Evolutionary conservation across 768 basidiomycete species (phyloP).

Genomic region (Amanita rubescens): DNA sequence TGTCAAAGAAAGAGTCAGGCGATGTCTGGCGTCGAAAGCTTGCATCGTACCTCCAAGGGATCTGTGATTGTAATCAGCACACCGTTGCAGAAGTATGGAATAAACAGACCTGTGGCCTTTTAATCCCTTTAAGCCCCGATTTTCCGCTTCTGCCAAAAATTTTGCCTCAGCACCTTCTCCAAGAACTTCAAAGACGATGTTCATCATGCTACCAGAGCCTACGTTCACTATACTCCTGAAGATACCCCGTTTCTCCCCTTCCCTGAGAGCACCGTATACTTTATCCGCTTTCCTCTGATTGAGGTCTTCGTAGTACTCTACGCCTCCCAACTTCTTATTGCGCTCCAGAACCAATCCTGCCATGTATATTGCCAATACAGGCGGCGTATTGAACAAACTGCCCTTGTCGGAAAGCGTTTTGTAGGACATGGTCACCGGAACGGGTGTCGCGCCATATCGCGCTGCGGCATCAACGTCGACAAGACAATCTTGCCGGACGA

Average conservation of each 20-base stretch:
- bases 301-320: constrained; percentile 53
- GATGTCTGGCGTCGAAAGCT: constrained; percentile 19
- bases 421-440: constrained; percentile 79
- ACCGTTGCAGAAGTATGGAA: background rate
- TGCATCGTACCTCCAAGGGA: constrained; percentile 12
- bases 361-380: constrained; percentile 88
- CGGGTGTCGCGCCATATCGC: constrained; percentile 60
- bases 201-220: constrained; percentile 91
- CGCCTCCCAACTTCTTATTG: constrained; percentile 56
- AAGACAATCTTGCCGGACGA: constrained; percentile 91
- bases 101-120: constrained; percentile 84
- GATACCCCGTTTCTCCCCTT: constrained; percentile 64
- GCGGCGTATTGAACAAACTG: constrained; percentile 90
- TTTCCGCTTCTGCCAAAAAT: constrained; percentile 80
- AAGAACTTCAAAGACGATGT: constrained; percentile 76
- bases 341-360: constrained; percentile 76
- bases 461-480: constrained; percentile 82
- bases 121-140: constrained; percentile 71
- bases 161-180: constrained; percentile 65
- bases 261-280: constrained; percentile 66
- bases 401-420: constrained; percentile 69
- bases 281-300: constrained; percentile 71
- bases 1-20: constrained; percentile 14
- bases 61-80: constrained; percentile 4
- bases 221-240: constrained; percentile 65